Base-by-base conservation (phyloP, 208 protist species). In the Acanthamoeba quina region DNA sequence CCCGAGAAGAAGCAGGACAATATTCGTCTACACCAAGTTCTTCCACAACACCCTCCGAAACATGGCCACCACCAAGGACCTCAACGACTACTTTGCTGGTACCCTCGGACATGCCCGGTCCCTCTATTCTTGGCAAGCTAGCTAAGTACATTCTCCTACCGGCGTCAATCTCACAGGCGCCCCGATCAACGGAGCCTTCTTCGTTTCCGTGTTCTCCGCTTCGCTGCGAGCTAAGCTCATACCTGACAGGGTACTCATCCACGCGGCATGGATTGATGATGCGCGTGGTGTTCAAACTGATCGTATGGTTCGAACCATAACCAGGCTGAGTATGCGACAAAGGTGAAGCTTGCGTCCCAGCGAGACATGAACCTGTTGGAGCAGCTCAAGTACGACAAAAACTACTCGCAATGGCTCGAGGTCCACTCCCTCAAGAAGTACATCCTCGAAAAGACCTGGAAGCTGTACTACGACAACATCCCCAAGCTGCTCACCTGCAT, bases 361-460 rank as follows among this genome's bases (percentile, higher is more conserved):
- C 47, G 68, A 15, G 96, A 97, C 68, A 10, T 94, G 4, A 41
- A 70, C 6, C 11, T 66, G 29, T 60, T 97, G 19, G 96, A 97
- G 62, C 91, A 94, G 44, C 64, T 97, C 3, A 80, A 96, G 89
- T 97, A 95, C 44, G 96, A 97, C 74, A 94, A 94, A 24, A 83
- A 90, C 44, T 96, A 66, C 56, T 68, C 52, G 21, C 60, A 66
- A 19, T 31, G 41, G 24, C 82, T 97, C 24, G 96, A 92, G 64
- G 11, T 94, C 0, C 24, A 56, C 0, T 47, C 93, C 4, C 90
- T 97, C 11, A 94, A 70, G 47, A 78, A 95, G 24, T 78, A 90
- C 31, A 26, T 96, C 15, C 31, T 56, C 29, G 94, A 96, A 15
- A 47, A 70, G 5, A 95, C 82, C 15, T 96, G 94, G 93, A 94